phyloP scores from a whole-genome alignment of 176 grass and related monocot species.

The Eragrostis curvula region DNA sequence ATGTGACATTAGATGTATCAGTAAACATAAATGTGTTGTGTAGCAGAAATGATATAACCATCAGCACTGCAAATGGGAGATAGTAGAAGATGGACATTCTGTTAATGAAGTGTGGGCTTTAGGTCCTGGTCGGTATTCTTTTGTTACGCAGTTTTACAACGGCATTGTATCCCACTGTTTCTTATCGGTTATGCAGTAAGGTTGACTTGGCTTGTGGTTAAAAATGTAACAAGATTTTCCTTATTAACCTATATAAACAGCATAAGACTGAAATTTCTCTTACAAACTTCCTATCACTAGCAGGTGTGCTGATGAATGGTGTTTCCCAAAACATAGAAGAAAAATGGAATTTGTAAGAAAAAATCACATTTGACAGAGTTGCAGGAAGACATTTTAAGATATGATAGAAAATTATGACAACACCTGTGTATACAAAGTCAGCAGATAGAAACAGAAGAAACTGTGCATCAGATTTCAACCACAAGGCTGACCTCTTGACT shows the following conservation, averaged over 20 bases:
- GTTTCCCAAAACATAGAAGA: background rate
- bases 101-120: background rate
- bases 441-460: constrained; percentile 4
- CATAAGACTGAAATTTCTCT: background rate
- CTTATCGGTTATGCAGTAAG: background rate
- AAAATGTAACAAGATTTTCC: constrained; percentile 9
- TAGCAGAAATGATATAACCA: constrained; percentile 35
- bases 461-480: background rate
- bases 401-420: constrained; percentile 18
- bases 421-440: constrained; percentile 21
- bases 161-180: background rate
- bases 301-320: background rate
- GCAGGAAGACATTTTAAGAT: background rate
- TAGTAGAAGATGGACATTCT: constrained; percentile 18
- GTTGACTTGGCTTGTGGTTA: background rate
- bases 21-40: constrained; percentile 10
- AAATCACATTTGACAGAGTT: background rate
- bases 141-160: constrained; percentile 8
- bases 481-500: background rate
- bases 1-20: constrained; percentile 37
- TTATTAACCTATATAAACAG: background rate
- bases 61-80: constrained; percentile 45
- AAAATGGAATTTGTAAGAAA: background rate
- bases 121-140: constrained; percentile 7
- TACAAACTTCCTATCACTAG: background rate